Base-by-base conservation (phyloP, 2,329 filamentous ascomycete genomes). In the Cercospora canescens region DNA sequence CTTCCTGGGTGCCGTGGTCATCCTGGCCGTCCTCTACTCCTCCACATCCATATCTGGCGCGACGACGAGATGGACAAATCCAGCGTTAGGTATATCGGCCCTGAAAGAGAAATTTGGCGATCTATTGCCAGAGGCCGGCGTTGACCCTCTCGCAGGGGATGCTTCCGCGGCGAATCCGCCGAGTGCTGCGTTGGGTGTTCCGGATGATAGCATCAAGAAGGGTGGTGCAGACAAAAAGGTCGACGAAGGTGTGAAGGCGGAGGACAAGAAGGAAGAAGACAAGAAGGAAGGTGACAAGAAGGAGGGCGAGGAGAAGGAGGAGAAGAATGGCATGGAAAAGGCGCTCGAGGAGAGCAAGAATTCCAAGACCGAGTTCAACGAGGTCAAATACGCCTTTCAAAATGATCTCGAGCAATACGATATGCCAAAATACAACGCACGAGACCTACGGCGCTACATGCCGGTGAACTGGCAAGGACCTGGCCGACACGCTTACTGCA, bases 381-480 rank as follows among this genome's bases (percentile, higher is more conserved):
- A 65, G 26, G 52, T 59, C 28, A 69, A 69, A 39, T 69, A 64
- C 34, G 32, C 37, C 14, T 70, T 70, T 34, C 66, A 70, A 26
- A 16, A 56, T 11, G 68, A 70, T 30, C 62, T 70, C 18, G 50
- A 62, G 1, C 60, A 62, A 30, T 64, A 57, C 34, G 41, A 45
- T 4, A 67, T 64, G 60, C 67, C 66, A 11, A 58, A 57, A 28
- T 67, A 64, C 41, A 52, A 70, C 54, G 35, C 61, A 21, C 56
- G 59, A 26, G 41, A 55, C 24, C 62, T 70, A 5, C 56, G 64
- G 24, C 48, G 54, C 56, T 69, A 67, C 60, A 65, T 58, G 62
- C 68, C 70, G 6, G 62, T 67, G 39, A 71, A 71, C 65, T 71
- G 62, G 59, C 54, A 69, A 59, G 70, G 70, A 16, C 64, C 68